Evolutionary conservation across 2,329 filamentous ascomycete genomes (phyloP), one percentile per base, ranked within the genome.

Genomic region (Phaeosphaeriaceae sp.): DNA sequence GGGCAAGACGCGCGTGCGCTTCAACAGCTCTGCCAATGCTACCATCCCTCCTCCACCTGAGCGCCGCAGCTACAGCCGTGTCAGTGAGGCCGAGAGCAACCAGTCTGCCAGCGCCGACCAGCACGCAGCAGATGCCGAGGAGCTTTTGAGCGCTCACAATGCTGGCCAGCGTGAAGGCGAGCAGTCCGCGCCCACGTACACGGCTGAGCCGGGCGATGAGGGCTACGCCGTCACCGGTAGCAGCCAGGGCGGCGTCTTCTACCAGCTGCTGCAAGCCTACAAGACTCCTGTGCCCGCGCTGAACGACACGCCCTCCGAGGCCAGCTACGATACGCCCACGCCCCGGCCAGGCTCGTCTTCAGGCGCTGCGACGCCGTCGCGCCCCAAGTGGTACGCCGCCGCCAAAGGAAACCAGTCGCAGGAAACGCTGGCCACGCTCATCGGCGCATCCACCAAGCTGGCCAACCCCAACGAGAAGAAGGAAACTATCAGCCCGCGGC

Each of bases 251-350:
- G 72, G 72, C 25, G 59, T 74, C 54, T 73, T 74, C 53, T 73
- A 73, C 54, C 71, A 73, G 36, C 60, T 74, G 7, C 66, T 74
- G 9, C 70, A 74, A 53, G 70, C 72, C 21, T 74, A 74, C 58
- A 71, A 70, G 58, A 66, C 57, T 7, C 70, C 72, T 4, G 54
- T 62, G 1, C 54, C 62, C 20, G 59, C 48, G 25, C 61, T 58
- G 48, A 56, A 50, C 25, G 58, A 66, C 11, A 58, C 61, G 2
- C 51, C 63, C 1, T 68, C 67, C 1, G 62, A 67, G 21, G 49
- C 59, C 47, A 69, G 58, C 48, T 61, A 47, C n/a, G 57, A 46
- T 58, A 46, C 20, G n/a, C 51, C 25, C n/a, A 40, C 17, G 2
- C 25, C 48, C 2, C 25, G 6, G 65, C 68, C 11, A 3, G 68